Percentiles rank a stretch among this genome's conserved stretches.
Conservation (phyloP, 305 asterid species). For the Plantago rigida region DNA sequence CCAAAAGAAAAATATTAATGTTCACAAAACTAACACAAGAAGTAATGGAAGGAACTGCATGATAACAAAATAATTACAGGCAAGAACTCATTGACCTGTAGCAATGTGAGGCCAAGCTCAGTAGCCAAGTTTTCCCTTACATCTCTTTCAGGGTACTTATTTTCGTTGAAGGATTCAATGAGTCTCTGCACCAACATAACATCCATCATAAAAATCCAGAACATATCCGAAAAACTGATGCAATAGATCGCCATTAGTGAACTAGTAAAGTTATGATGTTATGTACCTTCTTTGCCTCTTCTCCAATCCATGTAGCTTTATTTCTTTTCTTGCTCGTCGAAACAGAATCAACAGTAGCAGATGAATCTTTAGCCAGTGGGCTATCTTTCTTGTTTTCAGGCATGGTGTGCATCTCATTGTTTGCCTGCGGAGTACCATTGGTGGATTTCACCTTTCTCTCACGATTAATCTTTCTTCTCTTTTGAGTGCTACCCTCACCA, state of each 20-base stretch:
- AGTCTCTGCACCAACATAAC: slow-evolving; percentile 57
- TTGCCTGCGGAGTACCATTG: slow-evolving; percentile 25
- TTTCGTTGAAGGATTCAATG: slow-evolving; percentile 53
- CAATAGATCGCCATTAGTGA: not conserved
- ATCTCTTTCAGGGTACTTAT: slow-evolving; percentile 60
- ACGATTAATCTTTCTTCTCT: slow-evolving; percentile 38
- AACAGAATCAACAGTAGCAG: slow-evolving; percentile 38
- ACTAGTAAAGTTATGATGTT: not conserved
- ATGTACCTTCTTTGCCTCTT: slow-evolving; percentile 58
- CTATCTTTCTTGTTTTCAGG: slow-evolving; percentile 32
- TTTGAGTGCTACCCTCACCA: slow-evolving; percentile 38
- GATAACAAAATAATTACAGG: not conserved
- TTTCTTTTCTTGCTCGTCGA: slow-evolving; percentile 34
- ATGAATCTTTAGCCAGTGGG: slow-evolving; percentile 25
- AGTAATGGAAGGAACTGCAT: too few relatives aligned
- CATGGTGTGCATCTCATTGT: slow-evolving; percentile 21
- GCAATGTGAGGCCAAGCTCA: slow-evolving; percentile 54
- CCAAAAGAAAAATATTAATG: not conserved
- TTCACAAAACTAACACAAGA: not conserved
- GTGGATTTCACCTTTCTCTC: slow-evolving; percentile 32
- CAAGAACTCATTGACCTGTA: slow-evolving; percentile 44
- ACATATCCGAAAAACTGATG: slow-evolving; percentile 21
- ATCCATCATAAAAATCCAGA: slow-evolving; percentile 22
- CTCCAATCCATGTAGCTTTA: slow-evolving; percentile 47
- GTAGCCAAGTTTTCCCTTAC: slow-evolving; percentile 57